A percentile compares a stretch with the other conserved stretches of the same genome.
phyloP scores from a whole-genome alignment of 495 filamentous ascomycete species.

The Xylaria intraflava region DNA sequence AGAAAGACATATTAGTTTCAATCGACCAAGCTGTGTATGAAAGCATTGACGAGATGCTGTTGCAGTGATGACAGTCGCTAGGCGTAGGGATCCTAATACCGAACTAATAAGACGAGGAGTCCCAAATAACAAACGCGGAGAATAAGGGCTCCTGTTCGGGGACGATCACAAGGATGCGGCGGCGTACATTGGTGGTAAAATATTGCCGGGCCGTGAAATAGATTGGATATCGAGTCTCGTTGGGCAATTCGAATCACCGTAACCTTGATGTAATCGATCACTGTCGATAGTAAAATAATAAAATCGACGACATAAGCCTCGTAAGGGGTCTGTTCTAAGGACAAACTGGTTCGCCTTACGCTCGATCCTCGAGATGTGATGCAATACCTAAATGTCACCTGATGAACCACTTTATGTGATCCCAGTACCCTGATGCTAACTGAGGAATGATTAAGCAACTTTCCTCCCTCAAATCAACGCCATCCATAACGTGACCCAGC shows the following conservation, averaged over 20 bases:
- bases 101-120: slow-evolving; percentile 49
- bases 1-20: no score
- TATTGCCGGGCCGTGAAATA: slow-evolving; percentile 20
- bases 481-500: slow-evolving; percentile 81
- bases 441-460: not conserved
- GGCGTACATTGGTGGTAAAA: slow-evolving; percentile 33
- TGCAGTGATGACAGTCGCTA: slow-evolving; percentile 15
- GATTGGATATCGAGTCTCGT: not conserved
- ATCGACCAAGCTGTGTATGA: no score
- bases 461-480: slow-evolving; percentile 33
- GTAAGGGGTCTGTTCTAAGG: not conserved
- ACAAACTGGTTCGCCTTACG: not conserved
- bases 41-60: slow-evolving; percentile 34
- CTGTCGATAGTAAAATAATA: not conserved
- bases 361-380: not conserved
- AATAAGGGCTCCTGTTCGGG: slow-evolving; percentile 50
- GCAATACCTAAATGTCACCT: not conserved
- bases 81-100: slow-evolving; percentile 41
- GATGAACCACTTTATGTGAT: not conserved
- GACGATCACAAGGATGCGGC: slow-evolving; percentile 34
- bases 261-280: slow-evolving; percentile 1
- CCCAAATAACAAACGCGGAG: slow-evolving; percentile 47
- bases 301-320: not conserved
- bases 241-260: not conserved
- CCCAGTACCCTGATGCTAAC: not conserved